These are phyloP conservation scores for Endoconidiophora polonica DNA, from an alignment of 2,329 filamentous ascomycete genomes.

Conservation along the genomic window DNA sequence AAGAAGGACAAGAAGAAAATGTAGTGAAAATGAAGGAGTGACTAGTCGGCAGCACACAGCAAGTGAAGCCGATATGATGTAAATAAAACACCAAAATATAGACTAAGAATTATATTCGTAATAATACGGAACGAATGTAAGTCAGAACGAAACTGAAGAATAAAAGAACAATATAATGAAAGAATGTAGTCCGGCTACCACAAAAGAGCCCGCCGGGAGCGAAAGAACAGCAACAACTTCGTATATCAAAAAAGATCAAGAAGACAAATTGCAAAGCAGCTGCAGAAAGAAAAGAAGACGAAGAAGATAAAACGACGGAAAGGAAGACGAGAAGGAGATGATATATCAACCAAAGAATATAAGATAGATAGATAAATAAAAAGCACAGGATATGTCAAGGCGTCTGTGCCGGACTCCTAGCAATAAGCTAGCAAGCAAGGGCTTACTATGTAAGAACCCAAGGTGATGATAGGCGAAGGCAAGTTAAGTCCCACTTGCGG, in stretches of 20 bases:
- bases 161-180: conserved; percentile 1
- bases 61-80: too few species aligned
- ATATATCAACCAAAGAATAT: background rate
- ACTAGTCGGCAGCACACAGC: too few species aligned
- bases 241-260: background rate
- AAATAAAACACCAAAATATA: background rate
- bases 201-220: conserved; percentile 11
- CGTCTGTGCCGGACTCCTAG: too few species aligned
- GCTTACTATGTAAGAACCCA: too few species aligned
- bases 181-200: conserved; percentile 12
- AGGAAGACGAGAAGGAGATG: background rate
- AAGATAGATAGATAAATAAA: too few species aligned
- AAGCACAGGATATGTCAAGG: too few species aligned
- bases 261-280: background rate
- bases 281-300: background rate
- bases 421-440: too few species aligned
- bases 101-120: background rate
- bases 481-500: background rate
- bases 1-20: background rate
- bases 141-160: background rate
- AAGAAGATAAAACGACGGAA: conserved; percentile 1
- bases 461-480: background rate
- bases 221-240: conserved; percentile 2
- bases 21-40: too few species aligned
- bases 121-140: background rate